Evolutionary conservation across 169 alveolate genomes (phyloP).

Genomic region (Amoebophrya sp.): DNA sequence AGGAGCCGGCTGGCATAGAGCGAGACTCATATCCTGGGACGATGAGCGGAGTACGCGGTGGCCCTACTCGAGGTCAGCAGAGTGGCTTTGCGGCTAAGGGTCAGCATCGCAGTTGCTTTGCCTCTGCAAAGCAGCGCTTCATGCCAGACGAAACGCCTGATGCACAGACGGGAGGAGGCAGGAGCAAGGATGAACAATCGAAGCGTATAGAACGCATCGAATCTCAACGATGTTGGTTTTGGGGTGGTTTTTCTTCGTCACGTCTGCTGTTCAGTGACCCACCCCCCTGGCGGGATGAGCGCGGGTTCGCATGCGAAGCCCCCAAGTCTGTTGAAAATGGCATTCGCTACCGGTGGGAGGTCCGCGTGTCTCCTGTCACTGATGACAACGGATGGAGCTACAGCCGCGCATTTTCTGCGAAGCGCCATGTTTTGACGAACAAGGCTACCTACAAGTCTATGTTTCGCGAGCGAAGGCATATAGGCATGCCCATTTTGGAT

Average conservation of each 20-base stretch:
- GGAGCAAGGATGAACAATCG: no score
- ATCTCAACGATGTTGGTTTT: not conserved
- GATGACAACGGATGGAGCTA: not conserved
- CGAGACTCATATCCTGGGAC: no score
- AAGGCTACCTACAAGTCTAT: not conserved
- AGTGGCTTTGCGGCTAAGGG: no score
- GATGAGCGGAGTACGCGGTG: no score
- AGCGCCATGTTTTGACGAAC: not conserved
- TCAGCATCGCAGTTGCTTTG: no score
- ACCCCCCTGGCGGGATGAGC: not conserved
- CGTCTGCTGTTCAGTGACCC: not conserved
- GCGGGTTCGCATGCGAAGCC: not conserved
- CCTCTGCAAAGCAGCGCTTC: no score
- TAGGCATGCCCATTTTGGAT: not conserved
- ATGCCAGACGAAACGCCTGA: no score
- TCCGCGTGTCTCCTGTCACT: not conserved
- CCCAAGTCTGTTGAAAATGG: not conserved
- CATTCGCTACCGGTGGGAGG: not conserved
- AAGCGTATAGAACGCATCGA: not conserved
- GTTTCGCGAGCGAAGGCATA: not conserved
- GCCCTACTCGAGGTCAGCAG: no score
- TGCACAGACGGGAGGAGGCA: no score
- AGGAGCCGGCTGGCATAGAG: no score
- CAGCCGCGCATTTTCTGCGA: not conserved
- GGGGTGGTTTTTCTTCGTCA: not conserved